A percentile compares a stretch with the other conserved stretches of the same genome.
Conservation (phyloP, 768 basidiomycete species). For the Fomitopsis pulvina region DNA sequence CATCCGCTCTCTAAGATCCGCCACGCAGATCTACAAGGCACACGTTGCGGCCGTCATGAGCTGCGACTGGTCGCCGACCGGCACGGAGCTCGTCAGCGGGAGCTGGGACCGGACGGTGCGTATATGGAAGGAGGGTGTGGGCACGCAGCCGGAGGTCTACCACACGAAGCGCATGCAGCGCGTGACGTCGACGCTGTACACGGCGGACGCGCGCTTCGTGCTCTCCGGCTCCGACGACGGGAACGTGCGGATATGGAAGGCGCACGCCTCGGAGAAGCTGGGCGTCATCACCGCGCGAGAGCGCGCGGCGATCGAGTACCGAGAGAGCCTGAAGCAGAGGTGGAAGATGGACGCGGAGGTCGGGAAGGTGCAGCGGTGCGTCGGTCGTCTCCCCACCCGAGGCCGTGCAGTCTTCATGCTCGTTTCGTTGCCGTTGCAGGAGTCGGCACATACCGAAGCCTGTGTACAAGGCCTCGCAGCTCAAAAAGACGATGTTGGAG, state of each 20-base stretch:
- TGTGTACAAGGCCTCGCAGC: conserved; percentile 80
- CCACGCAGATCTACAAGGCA: conserved; percentile 93
- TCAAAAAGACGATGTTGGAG: conserved; percentile 92
- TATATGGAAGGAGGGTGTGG: conserved; percentile 86
- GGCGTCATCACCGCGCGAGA: conserved; percentile 89
- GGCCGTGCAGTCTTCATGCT: not conserved
- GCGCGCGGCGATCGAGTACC: conserved; percentile 87
- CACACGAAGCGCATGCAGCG: conserved; percentile 99
- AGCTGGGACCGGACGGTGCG: conserved; percentile 94
- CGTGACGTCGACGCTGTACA: conserved; percentile 84
- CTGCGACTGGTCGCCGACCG: conserved; percentile 97
- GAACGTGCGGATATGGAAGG: conserved; percentile 93
- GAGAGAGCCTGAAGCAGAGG: conserved; percentile 77
- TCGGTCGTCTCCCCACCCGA: conserved; percentile 5
- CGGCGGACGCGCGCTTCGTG: conserved; percentile 87
- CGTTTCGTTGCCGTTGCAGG: conserved; percentile 3
- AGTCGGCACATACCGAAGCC: conserved; percentile 79
- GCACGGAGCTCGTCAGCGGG: conserved; percentile 91
- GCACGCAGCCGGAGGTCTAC: conserved; percentile 82
- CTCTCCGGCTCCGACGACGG: conserved; percentile 91
- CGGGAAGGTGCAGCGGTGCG: conserved; percentile 72
- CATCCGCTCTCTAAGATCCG: conserved; percentile 72
- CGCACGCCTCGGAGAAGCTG: conserved; percentile 85
- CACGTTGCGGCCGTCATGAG: conserved; percentile 96
- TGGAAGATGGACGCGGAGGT: conserved; percentile 87